Percentiles rank a stretch among this genome's conserved stretches.
phyloP scores from a whole-genome alignment of 2,329 filamentous ascomycete species.

The Ceratocystis destructans region DNA sequence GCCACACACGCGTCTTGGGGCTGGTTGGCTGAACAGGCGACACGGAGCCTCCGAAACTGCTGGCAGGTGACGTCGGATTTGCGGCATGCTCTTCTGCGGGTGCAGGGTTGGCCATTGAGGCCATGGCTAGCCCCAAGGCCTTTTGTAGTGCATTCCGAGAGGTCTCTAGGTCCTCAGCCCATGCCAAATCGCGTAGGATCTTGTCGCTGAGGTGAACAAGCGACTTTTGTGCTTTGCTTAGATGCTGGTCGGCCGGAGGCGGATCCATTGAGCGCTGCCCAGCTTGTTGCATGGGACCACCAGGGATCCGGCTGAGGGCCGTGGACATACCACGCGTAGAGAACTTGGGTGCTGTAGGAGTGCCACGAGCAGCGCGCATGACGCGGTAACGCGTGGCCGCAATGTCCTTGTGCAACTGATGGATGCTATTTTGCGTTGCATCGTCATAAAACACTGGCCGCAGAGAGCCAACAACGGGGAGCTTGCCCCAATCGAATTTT shows the following conservation, averaged over 20 bases:
- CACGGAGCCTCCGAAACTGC: background rate
- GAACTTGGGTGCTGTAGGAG: slow-evolving; percentile 4
- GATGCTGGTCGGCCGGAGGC: slow-evolving; percentile 15
- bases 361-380: slow-evolving; percentile 7
- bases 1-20: slow-evolving; percentile 11
- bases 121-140: background rate
- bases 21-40: background rate
- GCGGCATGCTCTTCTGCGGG: background rate
- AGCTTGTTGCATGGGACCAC: background rate
- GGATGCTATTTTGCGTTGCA: slow-evolving; percentile 4
- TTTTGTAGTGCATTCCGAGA: background rate
- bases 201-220: slow-evolving; percentile 13
- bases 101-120: background rate
- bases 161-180: slow-evolving; percentile 11
- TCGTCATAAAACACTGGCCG: slow-evolving; percentile 14
- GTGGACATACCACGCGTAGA: slow-evolving; percentile 1
- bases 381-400: slow-evolving; percentile 11
- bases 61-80: background rate
- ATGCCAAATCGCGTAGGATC: slow-evolving; percentile 12
- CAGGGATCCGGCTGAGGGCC: background rate
- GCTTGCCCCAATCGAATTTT: slow-evolving; percentile 14
- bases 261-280: background rate
- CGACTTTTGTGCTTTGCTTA: slow-evolving; percentile 15
- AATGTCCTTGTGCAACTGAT: slow-evolving; percentile 12
- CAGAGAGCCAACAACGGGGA: slow-evolving; percentile 8